Evolutionary conservation across 805 yeast species (phyloP), one percentile per base, ranked within the genome.

Genomic region (Kodamaea neixiangensis): DNA sequence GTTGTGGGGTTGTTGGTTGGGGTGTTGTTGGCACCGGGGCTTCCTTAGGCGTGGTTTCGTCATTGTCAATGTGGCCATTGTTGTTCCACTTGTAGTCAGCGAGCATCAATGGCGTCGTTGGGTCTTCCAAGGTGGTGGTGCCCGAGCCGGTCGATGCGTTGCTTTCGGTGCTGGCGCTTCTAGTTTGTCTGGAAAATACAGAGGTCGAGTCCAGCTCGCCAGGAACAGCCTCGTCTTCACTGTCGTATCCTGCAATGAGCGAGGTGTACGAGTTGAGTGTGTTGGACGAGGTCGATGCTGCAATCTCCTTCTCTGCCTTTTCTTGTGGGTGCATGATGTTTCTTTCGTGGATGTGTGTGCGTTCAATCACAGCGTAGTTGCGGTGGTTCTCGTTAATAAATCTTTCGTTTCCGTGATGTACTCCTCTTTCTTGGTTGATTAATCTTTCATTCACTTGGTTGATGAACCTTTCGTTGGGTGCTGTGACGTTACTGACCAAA

Each of bases 161-260:
- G 48, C 47, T 48, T 10, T 42, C 51, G 25, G 51, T 21, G 20
- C 47, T 43, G 29, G 43, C 51, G 22, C 47, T 35, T 20, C 51
- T 29, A 31, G 48, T 37, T 18, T 29, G 44, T 39, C 33, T 48
- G 18, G 40, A 51, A 48, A 46, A 58, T 22, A 48, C 51, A 20
- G 51, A 58, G 29, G 54, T 49, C 38, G 55, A 49, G 29, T 44
- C 47, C 42, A 48, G 51, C 22, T 52, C 52, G 44, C 38, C 50
- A 17, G 51, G 46, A 2, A 53, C 50, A 49, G 34, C 50, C 38
- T 53, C 54, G 25, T 49, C 56, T 11, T 54, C 59, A 42, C 56
- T 58, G 17, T 66, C 71, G 53, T 69, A 69, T 7, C 61, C 57
- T 21, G 66, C 71, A 38, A 68, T 64, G 11, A 69, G 50, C 15